Base-by-base conservation (phyloP, 2,329 filamentous ascomycete species). In the Alternaria burnsii region DNA sequence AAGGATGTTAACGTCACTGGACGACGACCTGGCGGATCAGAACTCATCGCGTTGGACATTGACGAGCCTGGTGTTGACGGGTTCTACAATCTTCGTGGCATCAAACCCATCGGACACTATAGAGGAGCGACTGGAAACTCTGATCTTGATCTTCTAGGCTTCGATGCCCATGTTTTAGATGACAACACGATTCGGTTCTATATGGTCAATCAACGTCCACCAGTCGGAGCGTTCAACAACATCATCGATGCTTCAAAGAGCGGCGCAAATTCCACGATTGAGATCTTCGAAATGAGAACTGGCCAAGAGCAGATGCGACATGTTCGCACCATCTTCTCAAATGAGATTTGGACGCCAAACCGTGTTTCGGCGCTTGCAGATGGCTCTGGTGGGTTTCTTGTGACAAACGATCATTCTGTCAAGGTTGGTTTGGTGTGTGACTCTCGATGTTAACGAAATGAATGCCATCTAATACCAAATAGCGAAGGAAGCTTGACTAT, bases 31-130 rank as follows among this genome's bases (percentile, higher is more conserved):
- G 63, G 68, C 4, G 71, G 69, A 10, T 63, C 69, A 3, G 68
- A 76, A 10, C 52, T 76, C 3, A 65, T 75, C 3, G 72, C 73
- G 2, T 52, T 76, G 1, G 67, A 73, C 12, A 72, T 75, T n/a
- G 73, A 76, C 40, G 61, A 67, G 4, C 66, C 68, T 2, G 67
- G 66, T 11, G 52, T 48, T 14, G 67, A 75, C 48, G 70, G 70
- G 2, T 58, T 74, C 11, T 75, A 68, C 59, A 66, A 67, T n/a
- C 20, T 72, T 18, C 68, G 65, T 10, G 44, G 58, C 4, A 71
- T 76, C 46, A 62, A 68, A 24, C 66, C 67, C 0, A 51, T 52
- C 0, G 71, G 71, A 8, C 22, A 51, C 16, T 75, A 74, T 7
- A 47, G 43, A 8, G 72, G 71, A 32, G 71, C 66, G 1, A 66